A percentile compares a stretch with the other conserved stretches of the same genome.
Conservation (phyloP, 2,329 filamentous ascomycete species). For the Microdochium paspali region DNA sequence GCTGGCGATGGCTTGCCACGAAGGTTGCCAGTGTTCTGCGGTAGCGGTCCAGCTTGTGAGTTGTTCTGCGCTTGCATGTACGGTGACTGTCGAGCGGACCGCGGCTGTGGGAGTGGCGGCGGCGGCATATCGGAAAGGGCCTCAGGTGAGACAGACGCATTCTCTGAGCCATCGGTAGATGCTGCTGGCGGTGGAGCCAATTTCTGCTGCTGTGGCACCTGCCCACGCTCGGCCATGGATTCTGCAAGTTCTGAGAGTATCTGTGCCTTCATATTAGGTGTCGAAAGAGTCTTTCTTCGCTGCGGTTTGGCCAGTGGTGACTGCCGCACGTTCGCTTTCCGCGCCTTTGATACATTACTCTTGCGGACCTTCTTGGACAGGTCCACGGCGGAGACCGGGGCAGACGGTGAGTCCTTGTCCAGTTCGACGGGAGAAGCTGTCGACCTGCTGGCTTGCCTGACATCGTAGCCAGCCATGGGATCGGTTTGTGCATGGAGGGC, state of each 20-base stretch:
- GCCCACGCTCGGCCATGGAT: slow-evolving; percentile 18
- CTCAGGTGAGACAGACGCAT: slow-evolving; percentile 56
- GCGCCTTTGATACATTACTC: slow-evolving; percentile 41
- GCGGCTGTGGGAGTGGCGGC: slow-evolving; percentile 56
- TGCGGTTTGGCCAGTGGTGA: slow-evolving; percentile 65
- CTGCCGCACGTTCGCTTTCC: slow-evolving; percentile 50
- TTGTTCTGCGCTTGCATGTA: slow-evolving; percentile 48
- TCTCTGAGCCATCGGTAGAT: slow-evolving; percentile 47
- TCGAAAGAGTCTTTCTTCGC: slow-evolving; percentile 41
- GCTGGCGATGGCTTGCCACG: slow-evolving; percentile 52
- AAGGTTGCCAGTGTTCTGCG: slow-evolving; percentile 13
- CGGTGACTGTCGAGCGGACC: slow-evolving; percentile 57
- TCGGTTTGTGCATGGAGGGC: slow-evolving; percentile 66
- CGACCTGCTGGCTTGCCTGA: slow-evolving; percentile 26
- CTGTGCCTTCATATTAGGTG: slow-evolving; percentile 46
- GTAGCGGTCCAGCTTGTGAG: slow-evolving; percentile 14
- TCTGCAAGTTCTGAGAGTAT: slow-evolving; percentile 41
- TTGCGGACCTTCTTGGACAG: slow-evolving; percentile 42
- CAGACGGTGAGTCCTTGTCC: slow-evolving; percentile 35
- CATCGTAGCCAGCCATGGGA: slow-evolving; percentile 32
- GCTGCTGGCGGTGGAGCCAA: slow-evolving; percentile 24
- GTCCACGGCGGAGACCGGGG: slow-evolving; percentile 33
- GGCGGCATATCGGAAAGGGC: slow-evolving; percentile 57
- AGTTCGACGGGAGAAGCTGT: slow-evolving; percentile 49
- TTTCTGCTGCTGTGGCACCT: slow-evolving; percentile 7